phyloP scores from a whole-genome alignment of 164 flowering plant genomes.

The Brasenia schreberi region DNA sequence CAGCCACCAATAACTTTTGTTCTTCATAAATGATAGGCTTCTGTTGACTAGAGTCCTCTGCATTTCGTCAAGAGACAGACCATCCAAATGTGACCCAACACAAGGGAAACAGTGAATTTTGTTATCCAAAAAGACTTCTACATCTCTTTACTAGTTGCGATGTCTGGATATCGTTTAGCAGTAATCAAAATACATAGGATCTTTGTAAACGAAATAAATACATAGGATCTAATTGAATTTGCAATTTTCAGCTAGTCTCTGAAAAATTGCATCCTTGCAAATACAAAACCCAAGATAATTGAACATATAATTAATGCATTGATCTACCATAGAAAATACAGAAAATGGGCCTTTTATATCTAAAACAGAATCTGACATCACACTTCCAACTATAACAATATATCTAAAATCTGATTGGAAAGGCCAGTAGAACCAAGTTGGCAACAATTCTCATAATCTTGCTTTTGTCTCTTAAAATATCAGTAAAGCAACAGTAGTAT shows the following conservation, averaged over 20 bases:
- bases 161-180: slow-evolving; percentile 96
- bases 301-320: too few relatives aligned
- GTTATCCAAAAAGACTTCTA: too few relatives aligned
- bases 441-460: slow-evolving; percentile 65
- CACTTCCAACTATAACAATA: slow-evolving; percentile 86
- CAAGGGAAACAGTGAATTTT: too few relatives aligned
- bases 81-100: too few relatives aligned
- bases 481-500: too few relatives aligned
- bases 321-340: too few relatives aligned
- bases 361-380: slow-evolving; percentile 6
- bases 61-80: too few relatives aligned
- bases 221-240: slow-evolving; percentile 79
- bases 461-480: slow-evolving; percentile 44
- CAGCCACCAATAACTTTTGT: too few relatives aligned
- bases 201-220: too few relatives aligned
- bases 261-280: slow-evolving; percentile 89
- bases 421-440: slow-evolving; percentile 78
- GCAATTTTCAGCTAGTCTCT: slow-evolving; percentile 71
- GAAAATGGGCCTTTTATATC: too few relatives aligned
- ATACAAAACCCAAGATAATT: neutral
- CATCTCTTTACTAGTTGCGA: slow-evolving; percentile 60
- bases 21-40: too few relatives aligned
- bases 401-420: slow-evolving; percentile 79
- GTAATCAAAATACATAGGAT: slow-evolving; percentile 49
- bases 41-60: too few relatives aligned